Evolutionary conservation across 1,139 yeast species (phyloP).

Genomic region (Spathaspora sp.): DNA sequence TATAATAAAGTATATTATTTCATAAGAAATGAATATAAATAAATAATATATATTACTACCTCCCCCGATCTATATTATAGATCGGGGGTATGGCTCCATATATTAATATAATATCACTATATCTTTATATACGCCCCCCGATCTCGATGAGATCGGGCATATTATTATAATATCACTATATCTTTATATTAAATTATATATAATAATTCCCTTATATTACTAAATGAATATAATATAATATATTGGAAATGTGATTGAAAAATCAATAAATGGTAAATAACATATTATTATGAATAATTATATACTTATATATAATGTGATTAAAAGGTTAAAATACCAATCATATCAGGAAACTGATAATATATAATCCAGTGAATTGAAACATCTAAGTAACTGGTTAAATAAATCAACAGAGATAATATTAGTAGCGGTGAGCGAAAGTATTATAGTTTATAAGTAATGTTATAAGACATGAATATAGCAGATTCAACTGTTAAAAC

Average conservation of each 20-base stretch:
- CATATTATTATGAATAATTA: conserved; percentile 14
- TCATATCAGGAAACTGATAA: conserved; percentile 12
- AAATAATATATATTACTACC: too few species aligned
- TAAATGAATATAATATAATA: not conserved
- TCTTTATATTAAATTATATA: not conserved
- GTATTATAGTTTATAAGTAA: conserved; percentile 10
- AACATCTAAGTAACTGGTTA: conserved; percentile 13
- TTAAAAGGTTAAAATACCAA: conserved; percentile 8
- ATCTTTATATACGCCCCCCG: too few species aligned
- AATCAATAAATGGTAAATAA: conserved; percentile 11
- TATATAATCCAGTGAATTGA: conserved; percentile 11
- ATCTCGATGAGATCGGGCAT: too few species aligned
- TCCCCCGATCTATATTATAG: too few species aligned
- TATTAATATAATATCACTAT: too few species aligned
- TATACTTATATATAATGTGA: conserved; percentile 9
- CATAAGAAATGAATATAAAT: too few species aligned
- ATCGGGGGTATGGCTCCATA: too few species aligned
- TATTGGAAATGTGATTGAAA: conserved; percentile 9
- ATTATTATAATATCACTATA: too few species aligned
- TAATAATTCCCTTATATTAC: not conserved
- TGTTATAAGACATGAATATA: conserved; percentile 9
- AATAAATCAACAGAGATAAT: conserved; percentile 11
- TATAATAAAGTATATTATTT: too few species aligned
- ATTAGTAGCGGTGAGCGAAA: conserved; percentile 12
- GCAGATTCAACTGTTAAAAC: conserved; percentile 12